Base-by-base conservation (phyloP, 768 basidiomycete genomes). In the Candolleomyces aberdarensis region DNA sequence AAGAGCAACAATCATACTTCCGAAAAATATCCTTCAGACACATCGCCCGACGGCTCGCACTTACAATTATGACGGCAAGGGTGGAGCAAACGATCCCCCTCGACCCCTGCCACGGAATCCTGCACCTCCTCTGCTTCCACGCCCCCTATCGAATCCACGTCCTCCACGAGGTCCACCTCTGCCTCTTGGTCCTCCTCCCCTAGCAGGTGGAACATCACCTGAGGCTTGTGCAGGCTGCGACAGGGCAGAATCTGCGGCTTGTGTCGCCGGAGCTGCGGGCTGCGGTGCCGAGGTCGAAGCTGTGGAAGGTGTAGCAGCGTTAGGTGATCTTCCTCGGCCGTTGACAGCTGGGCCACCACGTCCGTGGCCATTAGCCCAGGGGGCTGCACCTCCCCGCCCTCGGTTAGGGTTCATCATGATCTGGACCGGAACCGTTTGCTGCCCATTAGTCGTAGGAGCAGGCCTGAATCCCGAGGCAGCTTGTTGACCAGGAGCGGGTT, bases 391-490 rank as follows among this genome's bases (percentile, higher is more conserved):
- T 1, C 67, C 69, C 5, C 75, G 67, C 22, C 74, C 80, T 57
- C 84, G 78, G 70, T 88, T 87, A 0, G 92, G 92, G 67, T 94
- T 93, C 14, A 83, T 71, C 87, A 92, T 89, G 58, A 93, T 92
- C 39, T 84, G 81, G 15, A 92, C 78, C 3, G 83, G 81, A 2
- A 15, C 44, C 44, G 31, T 22, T 31, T 32, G 73, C 57, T 55
- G 66, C 58, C 58, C 82, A 81, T 67, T 71, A 41, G 66, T 46
- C 5, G 73, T 58, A 49, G 74, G 77, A 3, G 83, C 83, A 3
- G 87, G 85, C 56, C 87, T 80, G 79, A 88, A 91, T 8, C 87
- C 88, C n/a, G 84, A 75, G 8, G 78, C 85, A 9, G 83, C 75
- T 11, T 71, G 69, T 63, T 86, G 85, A 1, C 85, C 85, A 19